phyloP scores from a whole-genome alignment of 495 filamentous ascomycete genomes.

The Durotheca rogersii region DNA sequence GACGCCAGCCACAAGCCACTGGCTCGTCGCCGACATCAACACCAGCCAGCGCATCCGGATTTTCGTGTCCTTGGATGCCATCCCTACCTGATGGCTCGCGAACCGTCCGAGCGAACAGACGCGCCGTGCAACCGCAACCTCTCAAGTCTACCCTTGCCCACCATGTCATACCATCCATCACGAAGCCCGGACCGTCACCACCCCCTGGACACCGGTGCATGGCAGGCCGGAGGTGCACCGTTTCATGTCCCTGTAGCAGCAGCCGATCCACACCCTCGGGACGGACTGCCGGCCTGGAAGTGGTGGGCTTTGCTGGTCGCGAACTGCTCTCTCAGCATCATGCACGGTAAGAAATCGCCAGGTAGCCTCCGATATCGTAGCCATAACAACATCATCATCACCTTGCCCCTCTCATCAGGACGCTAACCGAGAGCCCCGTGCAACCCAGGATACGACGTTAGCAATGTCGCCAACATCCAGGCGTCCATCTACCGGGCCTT shows the following conservation, averaged over 20 bases:
- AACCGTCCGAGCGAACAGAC: not conserved
- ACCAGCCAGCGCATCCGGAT: not conserved
- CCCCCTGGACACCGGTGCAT: not conserved
- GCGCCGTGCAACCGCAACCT: not conserved
- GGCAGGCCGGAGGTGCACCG: not conserved
- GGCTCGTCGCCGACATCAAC: not conserved
- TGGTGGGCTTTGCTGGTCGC: slow-evolving; percentile 10
- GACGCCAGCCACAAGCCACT: not conserved
- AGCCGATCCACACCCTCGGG: not conserved
- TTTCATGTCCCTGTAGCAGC: not conserved
- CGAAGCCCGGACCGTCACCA: not conserved
- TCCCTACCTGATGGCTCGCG: not conserved
- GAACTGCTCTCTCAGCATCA: slow-evolving; percentile 10
- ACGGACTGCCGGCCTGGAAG: slow-evolving; percentile 9
- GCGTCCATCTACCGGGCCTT: slow-evolving; percentile 24
- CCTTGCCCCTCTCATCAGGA: too few relatives aligned
- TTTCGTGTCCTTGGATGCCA: not conserved
- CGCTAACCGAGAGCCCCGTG: too few relatives aligned
- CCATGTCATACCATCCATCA: too few relatives aligned
- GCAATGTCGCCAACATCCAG: slow-evolving; percentile 23
- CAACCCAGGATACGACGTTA: slow-evolving; percentile 17
- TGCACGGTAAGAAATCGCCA: slow-evolving; percentile 5
- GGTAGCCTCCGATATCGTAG: not conserved
- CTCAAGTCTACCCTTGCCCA: not conserved
- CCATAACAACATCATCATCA: too few relatives aligned